phyloP scores from a whole-genome alignment of 2,329 filamentous ascomycete species.

The Leptographium procerum region DNA sequence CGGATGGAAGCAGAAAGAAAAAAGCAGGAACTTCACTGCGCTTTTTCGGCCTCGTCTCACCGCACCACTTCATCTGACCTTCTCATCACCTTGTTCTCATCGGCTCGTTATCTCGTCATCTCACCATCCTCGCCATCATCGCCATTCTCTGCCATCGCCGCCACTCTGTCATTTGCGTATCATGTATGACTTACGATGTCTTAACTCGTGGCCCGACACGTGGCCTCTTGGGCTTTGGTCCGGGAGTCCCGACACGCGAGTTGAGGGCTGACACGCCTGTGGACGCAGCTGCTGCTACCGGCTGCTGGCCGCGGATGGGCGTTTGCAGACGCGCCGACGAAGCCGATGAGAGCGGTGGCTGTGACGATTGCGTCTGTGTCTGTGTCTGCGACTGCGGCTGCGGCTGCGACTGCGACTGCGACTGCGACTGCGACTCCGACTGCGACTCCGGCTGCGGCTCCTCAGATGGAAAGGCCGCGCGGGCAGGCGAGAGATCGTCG shows the following conservation, averaged over 20 bases:
- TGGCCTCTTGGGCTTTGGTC: conserved; percentile 45
- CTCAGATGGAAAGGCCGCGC: conserved; percentile 27
- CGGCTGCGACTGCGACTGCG: no score
- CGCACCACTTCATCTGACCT: no score
- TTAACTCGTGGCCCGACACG: conserved; percentile 55
- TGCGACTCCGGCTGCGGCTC: conserved; percentile 12
- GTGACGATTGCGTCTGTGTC: no score
- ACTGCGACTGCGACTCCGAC: no score
- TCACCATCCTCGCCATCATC: not conserved
- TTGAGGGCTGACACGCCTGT: conserved; percentile 34
- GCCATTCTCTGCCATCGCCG: no score
- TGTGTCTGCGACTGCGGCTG: no score
- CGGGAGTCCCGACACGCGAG: conserved; percentile 51
- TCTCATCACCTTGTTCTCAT: no score
- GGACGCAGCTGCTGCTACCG: conserved; percentile 16
- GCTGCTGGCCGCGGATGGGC: conserved; percentile 1
- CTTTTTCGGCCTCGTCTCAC: not conserved
- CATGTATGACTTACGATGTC: conserved; percentile 49
- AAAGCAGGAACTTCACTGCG: not conserved
- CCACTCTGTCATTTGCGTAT: not conserved
- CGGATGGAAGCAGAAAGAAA: not conserved
- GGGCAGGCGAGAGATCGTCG: conserved; percentile 39
- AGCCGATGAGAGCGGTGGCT: not conserved
- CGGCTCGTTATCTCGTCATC: not conserved
- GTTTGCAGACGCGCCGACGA: conserved; percentile 10